A percentile compares a stretch with the other conserved stretches of the same genome.
Conservation (phyloP, 768 basidiomycete genomes). For the Lyophyllum semitale region DNA sequence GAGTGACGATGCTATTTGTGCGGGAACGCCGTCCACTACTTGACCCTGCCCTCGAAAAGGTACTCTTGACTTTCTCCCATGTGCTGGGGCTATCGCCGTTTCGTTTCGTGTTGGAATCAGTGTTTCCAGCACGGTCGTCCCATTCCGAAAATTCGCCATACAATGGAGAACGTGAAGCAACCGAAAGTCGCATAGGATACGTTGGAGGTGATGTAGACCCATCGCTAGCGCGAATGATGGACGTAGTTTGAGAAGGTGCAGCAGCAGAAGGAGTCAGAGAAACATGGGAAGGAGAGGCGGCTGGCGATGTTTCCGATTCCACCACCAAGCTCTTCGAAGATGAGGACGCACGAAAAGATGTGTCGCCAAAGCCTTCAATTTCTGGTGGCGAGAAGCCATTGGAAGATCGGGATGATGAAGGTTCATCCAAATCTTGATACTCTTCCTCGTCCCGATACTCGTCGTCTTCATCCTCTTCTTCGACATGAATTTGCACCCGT, state of each 20-base stretch:
- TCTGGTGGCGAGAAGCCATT: conserved; percentile 44
- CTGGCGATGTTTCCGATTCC: conserved; percentile 63
- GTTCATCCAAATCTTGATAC: conserved; percentile 41
- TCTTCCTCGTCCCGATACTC: conserved; percentile 46
- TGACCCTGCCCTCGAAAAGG: conserved; percentile 67
- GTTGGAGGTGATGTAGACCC: conserved; percentile 54
- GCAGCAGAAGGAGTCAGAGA: conserved; percentile 52
- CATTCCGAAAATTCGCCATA: conserved; percentile 48
- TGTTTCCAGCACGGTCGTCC: conserved; percentile 45
- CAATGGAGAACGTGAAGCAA: conserved; percentile 63
- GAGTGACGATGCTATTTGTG: conserved; percentile 71
- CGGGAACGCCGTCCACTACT: conserved; percentile 75
- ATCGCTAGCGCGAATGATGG: conserved; percentile 41
- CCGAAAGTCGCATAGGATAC: conserved; percentile 62
- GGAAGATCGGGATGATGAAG: conserved; percentile 54
- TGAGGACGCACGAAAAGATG: conserved; percentile 56
- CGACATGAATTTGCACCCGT: conserved; percentile 62
- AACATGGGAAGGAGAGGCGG: conserved; percentile 42
- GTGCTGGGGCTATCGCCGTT: conserved; percentile 54
- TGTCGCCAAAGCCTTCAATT: conserved; percentile 44
- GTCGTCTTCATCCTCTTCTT: conserved; percentile 58
- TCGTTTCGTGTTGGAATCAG: conserved; percentile 55
- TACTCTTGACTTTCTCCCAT: conserved; percentile 75
- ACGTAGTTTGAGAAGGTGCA: conserved; percentile 43
- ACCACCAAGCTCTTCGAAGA: conserved; percentile 64